Evolutionary conservation across 1,284 basidiomycete species (phyloP).

Genomic region (Pterula multifida): DNA sequence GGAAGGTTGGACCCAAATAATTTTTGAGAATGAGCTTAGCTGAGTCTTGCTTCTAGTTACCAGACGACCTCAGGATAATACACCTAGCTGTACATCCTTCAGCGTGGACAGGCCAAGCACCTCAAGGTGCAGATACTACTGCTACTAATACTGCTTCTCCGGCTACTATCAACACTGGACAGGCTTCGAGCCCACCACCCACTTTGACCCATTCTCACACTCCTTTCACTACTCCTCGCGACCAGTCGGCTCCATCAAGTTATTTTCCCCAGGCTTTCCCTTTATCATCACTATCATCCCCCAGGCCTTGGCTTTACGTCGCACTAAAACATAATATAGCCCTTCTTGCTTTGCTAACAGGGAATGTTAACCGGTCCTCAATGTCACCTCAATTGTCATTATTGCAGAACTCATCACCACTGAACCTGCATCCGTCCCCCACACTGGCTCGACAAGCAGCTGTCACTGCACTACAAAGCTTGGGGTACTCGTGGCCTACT

Average conservation of each 20-base stretch:
- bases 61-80: conserved; percentile 45
- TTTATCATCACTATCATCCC: not conserved
- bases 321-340: conserved; percentile 7
- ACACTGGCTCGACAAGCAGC: not conserved
- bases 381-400: not conserved
- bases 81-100: conserved; percentile 69
- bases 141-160: conserved; percentile 7
- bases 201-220: conserved; percentile 12
- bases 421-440: conserved; percentile 14
- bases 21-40: conserved; percentile 7
- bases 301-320: not conserved
- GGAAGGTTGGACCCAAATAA: conserved; percentile 40
- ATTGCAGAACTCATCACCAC: conserved; percentile 11
- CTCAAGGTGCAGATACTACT: conserved; percentile 10
- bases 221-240: conserved; percentile 21
- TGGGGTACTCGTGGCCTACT: conserved; percentile 52
- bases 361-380: conserved; percentile 4
- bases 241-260: conserved; percentile 4
- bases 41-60: conserved; percentile 26
- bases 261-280: not conserved
- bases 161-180: conserved; percentile 6
- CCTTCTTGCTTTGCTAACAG: conserved; percentile 8
- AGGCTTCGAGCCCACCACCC: conserved; percentile 8
- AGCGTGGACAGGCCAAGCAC: conserved; percentile 41
- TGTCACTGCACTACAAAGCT: conserved; percentile 13